Conservation (phyloP, 257 asterid genomes). For the Voacanga thouarsii region DNA sequence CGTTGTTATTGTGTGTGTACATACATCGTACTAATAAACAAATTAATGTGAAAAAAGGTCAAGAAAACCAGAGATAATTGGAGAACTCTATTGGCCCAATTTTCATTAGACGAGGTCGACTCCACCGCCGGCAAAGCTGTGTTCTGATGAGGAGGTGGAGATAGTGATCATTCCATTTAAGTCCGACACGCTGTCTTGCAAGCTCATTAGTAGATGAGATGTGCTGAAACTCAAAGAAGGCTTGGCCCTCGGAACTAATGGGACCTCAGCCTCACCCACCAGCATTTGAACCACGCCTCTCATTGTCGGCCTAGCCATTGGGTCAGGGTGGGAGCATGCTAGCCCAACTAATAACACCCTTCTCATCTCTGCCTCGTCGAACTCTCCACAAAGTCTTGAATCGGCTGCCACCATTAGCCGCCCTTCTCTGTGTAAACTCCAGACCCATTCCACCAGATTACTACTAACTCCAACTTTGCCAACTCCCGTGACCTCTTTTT, state of each 20-base stretch:
- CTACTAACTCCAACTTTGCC: constrained; percentile 40
- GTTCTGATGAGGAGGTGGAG: constrained; percentile 63
- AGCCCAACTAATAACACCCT: constrained; percentile 59
- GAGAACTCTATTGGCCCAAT: background rate
- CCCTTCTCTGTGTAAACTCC: constrained; percentile 71
- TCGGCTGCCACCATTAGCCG: constrained; percentile 51
- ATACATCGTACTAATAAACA: constrained; percentile 19
- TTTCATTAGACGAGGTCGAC: constrained; percentile 24
- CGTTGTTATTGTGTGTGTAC: constrained; percentile 17
- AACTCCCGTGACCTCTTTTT: constrained; percentile 47
- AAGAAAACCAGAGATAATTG: constrained; percentile 2
- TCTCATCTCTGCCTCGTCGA: constrained; percentile 58
- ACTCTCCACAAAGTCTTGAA: constrained; percentile 48
- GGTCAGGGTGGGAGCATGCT: constrained; percentile 78
- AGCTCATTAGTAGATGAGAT: constrained; percentile 52
- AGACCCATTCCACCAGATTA: constrained; percentile 82
- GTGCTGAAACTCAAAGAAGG: constrained; percentile 72
- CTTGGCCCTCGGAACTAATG: constrained; percentile 58
- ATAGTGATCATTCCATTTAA: constrained; percentile 59
- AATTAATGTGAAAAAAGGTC: constrained; percentile 27
- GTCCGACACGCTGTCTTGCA: constrained; percentile 78
- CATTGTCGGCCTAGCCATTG: constrained; percentile 70
- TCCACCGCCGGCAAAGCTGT: constrained; percentile 42
- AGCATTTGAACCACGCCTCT: constrained; percentile 76
- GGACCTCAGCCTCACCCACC: constrained; percentile 64